Conservation (phyloP, 805 yeast genomes). For the Brettanomyces bruxellensis region DNA sequence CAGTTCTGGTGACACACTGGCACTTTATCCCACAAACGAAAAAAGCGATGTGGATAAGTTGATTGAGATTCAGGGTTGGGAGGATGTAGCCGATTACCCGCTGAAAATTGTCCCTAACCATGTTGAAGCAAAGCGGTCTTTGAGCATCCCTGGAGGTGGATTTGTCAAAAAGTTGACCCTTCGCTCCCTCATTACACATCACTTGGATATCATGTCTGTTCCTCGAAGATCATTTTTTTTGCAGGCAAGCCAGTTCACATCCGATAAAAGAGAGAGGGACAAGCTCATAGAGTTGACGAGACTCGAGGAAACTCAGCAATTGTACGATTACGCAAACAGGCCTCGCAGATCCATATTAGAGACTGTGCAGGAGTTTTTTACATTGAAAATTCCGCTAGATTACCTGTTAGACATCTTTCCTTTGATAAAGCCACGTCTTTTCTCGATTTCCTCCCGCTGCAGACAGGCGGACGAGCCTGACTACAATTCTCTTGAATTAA, state of each 20-base stretch:
- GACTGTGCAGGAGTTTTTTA: conserved; percentile 70
- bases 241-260: conserved; percentile 64
- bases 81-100: conserved; percentile 56
- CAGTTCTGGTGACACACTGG: conserved; percentile 74
- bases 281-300: conserved; percentile 68
- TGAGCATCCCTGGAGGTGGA: conserved; percentile 42
- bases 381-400: conserved; percentile 66
- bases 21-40: conserved; percentile 69
- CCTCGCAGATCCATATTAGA: conserved; percentile 86
- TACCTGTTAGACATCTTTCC: conserved; percentile 76
- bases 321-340: conserved; percentile 86
- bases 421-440: conserved; percentile 66
- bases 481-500: conserved; percentile 43
- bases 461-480: conserved; percentile 22
- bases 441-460: conserved; percentile 64
- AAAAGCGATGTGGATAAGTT: conserved; percentile 53
- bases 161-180: conserved; percentile 61
- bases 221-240: conserved; percentile 82
- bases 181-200: conserved; percentile 63
- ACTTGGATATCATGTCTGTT: conserved; percentile 71
- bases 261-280: conserved; percentile 64
- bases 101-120: conserved; percentile 26
- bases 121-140: background rate
- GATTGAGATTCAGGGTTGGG: conserved; percentile 67
- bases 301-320: conserved; percentile 67